These are phyloP conservation scores for Tremellales sp. DNA, from an alignment of 1,284 basidiomycete species.

Conservation along the genomic window DNA sequence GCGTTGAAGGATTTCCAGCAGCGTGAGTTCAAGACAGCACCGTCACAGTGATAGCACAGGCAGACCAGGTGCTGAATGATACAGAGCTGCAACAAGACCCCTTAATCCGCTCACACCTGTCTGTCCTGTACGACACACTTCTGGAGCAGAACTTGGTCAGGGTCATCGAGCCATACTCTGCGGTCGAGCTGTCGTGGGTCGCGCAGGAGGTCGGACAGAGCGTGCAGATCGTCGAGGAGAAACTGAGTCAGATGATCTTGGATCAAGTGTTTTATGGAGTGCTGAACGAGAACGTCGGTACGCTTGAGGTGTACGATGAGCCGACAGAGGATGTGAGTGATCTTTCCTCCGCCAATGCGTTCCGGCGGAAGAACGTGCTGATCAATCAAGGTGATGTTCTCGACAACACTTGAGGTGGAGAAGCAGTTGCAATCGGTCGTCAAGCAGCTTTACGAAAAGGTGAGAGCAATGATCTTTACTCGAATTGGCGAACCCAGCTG, in stretches of 20 bases:
- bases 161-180: conserved; percentile 91
- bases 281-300: conserved; percentile 89
- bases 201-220: conserved; percentile 86
- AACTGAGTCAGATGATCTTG: conserved; percentile 97
- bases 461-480: too few species aligned
- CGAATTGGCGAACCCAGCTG: background rate
- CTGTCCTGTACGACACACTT: conserved; percentile 88
- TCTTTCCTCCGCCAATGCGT: too few species aligned
- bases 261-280: conserved; percentile 94
- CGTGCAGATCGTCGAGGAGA: conserved; percentile 86
- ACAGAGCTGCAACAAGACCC: conserved; percentile 92
- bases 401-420: conserved; percentile 79
- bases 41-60: too few species aligned
- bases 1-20: conserved; percentile 81
- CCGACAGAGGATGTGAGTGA: conserved; percentile 72
- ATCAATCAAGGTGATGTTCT: conserved; percentile 68
- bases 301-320: conserved; percentile 83
- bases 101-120: conserved; percentile 88
- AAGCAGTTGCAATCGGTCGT: conserved; percentile 89
- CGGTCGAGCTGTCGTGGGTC: conserved; percentile 86
- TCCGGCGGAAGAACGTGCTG: background rate
- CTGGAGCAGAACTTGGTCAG: conserved; percentile 91
- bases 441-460: conserved; percentile 85
- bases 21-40: conserved; percentile 53
- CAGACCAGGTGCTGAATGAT: conserved; percentile 1